Evolutionary conservation across 2,329 filamentous ascomycete genomes (phyloP), one percentile per base, ranked within the genome.

Genomic region (Penicillium sp.): DNA sequence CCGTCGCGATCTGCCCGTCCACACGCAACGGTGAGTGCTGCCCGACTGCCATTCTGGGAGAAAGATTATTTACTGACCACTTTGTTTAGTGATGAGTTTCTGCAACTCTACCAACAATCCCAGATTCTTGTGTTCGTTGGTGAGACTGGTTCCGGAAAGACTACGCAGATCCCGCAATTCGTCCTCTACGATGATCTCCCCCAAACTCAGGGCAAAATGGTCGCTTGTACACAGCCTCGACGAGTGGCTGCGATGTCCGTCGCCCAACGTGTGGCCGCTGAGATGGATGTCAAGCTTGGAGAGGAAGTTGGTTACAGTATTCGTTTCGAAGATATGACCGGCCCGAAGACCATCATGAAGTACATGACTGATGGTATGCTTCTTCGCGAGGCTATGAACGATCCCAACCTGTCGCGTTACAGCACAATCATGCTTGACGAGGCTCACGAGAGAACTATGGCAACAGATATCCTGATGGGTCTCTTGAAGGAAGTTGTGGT

Each of bases 281-380:
- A 99, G 79, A 89, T 99, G 83, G 94, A 97, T 72, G 93, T 97
- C 65, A 86, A 84, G 59, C 84, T 99, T 27, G 94, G 94, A 59
- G 87, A 97, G 66, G 93, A 97, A 78, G 93, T 99, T 55, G 94
- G 94, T 76, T 99, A 97, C 81, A 97, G 91, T 75, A 97, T 99
- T 75, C 91, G 94, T 82, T 99, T 99, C 77, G 95, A 99, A 77
- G 94, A 99, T 75, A 90, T 87, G 80, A 97, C 94, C 1, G 85
- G 89, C 50, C 86, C 87, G 57, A 92, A 90, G 76, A 99, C 94
- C 1, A 86, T 95, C 60, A 85, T 99, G 73, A 99, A 99, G 81
- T 99, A 99, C 82, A 99, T 99, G 94, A 99, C 95, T 45, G 94
- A 99, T 72, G 95, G 95, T 85, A 97, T 99, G 89, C 86, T 99